phyloP scores from a whole-genome alignment of 2,329 filamentous ascomycete genomes.

The Phialophora chinensis region DNA sequence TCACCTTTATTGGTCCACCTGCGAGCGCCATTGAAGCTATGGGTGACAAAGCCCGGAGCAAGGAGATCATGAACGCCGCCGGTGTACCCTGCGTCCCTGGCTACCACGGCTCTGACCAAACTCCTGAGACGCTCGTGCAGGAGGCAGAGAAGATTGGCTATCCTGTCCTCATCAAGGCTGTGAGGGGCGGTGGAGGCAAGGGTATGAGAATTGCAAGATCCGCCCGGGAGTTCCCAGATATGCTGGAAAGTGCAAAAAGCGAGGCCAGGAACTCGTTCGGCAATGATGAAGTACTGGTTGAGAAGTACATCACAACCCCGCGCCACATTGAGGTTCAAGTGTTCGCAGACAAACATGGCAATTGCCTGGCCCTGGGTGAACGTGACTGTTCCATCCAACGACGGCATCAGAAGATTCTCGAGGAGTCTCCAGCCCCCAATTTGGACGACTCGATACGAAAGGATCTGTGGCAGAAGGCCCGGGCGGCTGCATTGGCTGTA shows the following conservation, averaged over 20 bases:
- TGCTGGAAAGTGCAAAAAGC: conserved; percentile 67
- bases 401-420: conserved; percentile 70
- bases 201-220: conserved; percentile 69
- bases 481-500: conserved; percentile 67
- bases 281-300: conserved; percentile 70
- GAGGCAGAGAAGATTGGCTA: conserved; percentile 76
- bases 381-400: conserved; percentile 70
- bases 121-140: conserved; percentile 63
- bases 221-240: conserved; percentile 64
- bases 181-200: conserved; percentile 71
- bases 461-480: conserved; percentile 69
- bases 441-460: conserved; percentile 64
- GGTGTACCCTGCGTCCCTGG: conserved; percentile 95
- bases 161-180: conserved; percentile 69
- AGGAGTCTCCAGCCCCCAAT: conserved; percentile 70
- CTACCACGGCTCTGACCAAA: conserved; percentile 88
- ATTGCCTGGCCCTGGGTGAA: conserved; percentile 68
- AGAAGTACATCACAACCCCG: conserved; percentile 71
- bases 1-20: conserved; percentile 93
- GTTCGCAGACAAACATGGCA: conserved; percentile 69
- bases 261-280: conserved; percentile 69
- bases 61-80: conserved; percentile 96
- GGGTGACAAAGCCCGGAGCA: conserved; percentile 91
- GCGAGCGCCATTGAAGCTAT: conserved; percentile 76
- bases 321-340: conserved; percentile 72